Conservation (phyloP, 73 alveolate genomes). For the Paramecium octaurelia region DNA sequence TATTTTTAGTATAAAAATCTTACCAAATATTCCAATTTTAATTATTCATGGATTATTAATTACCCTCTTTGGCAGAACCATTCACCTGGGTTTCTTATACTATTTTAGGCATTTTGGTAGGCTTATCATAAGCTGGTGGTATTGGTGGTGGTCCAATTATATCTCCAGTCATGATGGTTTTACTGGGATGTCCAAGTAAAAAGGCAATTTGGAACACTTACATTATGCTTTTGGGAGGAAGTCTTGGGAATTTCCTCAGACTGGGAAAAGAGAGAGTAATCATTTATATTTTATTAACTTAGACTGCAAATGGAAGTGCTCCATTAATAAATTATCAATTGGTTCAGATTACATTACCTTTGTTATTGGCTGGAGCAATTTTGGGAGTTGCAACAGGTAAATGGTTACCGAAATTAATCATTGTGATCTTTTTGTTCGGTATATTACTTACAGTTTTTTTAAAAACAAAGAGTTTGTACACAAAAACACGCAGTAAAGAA, state of each 20-base stretch:
- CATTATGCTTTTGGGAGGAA: constrained; percentile 40
- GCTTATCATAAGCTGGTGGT: constrained; percentile 48
- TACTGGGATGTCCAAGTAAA: constrained; percentile 30
- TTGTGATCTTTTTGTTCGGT: constrained; percentile 13
- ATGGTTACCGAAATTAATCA: constrained; percentile 26
- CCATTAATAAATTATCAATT: constrained; percentile 29
- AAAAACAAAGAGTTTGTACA: not conserved
- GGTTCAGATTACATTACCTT: not conserved
- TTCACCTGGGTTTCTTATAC: not conserved
- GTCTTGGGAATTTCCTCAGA: constrained; percentile 16
- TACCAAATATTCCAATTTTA: constrained; percentile 29
- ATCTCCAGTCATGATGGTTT: constrained; percentile 48
- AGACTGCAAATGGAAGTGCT: constrained; percentile 39
- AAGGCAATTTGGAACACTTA: constrained; percentile 42
- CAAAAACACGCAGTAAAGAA: not conserved
- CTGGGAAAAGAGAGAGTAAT: constrained; percentile 43
- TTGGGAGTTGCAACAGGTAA: constrained; percentile 49
- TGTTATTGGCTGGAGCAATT: constrained; percentile 15
- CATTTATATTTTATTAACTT: not conserved
- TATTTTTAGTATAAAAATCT: not conserved
- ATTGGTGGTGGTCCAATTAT: constrained; percentile 49
- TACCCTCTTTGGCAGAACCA: constrained; percentile 30
- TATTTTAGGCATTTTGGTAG: constrained; percentile 8
- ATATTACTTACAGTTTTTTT: not conserved
- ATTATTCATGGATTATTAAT: constrained; percentile 1